Conservation (phyloP, 345 rosid species). For the Syzygium oleosum region DNA sequence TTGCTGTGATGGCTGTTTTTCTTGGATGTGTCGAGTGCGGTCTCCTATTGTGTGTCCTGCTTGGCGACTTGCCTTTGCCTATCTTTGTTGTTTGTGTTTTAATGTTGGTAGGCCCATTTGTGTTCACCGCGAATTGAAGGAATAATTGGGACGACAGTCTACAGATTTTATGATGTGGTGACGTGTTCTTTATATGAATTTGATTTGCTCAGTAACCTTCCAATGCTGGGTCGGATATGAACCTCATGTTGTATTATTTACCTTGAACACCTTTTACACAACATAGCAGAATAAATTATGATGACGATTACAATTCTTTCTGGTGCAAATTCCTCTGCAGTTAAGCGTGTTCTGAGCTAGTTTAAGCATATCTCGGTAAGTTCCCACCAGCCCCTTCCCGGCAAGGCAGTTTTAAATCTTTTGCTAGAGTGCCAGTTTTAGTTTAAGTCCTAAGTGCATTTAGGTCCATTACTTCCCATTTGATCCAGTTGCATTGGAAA, state of each 20-base stretch:
- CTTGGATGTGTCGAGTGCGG: background rate
- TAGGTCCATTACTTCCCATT: background rate
- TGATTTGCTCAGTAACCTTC: accelerated
- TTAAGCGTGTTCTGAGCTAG: background rate
- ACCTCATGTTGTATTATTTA: background rate
- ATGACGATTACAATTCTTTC: background rate
- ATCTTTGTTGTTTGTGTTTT: accelerated
- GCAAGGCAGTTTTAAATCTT: background rate
- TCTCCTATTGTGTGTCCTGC: accelerated
- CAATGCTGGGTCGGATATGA: accelerated
- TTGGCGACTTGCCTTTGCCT: background rate
- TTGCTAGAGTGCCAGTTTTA: background rate
- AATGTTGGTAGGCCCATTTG: too few relatives aligned
- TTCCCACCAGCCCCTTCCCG: background rate
- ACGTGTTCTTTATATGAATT: accelerated
- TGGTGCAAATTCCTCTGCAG: background rate
- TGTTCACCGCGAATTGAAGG: background rate
- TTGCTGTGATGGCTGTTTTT: accelerated
- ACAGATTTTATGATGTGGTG: accelerated
- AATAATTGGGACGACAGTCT: background rate
- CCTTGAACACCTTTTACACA: background rate
- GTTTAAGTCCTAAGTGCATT: background rate
- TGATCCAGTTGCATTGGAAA: background rate
- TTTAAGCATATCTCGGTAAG: background rate
- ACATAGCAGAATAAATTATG: background rate